Percentiles rank a stretch among this genome's conserved stretches.
Evolutionary conservation across 2,329 filamentous ascomycete genomes (phyloP).

Genomic region (Alternaria incomplexa): DNA sequence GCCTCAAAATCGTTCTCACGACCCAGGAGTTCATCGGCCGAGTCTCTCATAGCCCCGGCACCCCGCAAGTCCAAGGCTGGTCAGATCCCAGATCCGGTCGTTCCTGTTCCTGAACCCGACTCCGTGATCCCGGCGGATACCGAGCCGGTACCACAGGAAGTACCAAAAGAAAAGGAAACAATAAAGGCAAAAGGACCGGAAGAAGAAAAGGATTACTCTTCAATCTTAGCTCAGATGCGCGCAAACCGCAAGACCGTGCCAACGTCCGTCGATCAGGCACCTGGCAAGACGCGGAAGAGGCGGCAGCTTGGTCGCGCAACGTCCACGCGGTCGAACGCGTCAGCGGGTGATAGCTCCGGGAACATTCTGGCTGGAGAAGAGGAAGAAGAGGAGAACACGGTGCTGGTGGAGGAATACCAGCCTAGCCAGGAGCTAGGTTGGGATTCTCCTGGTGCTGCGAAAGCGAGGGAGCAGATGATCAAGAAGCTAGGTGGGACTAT

Average conservation of each 20-base stretch:
- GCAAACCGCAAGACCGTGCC: constrained; percentile 37
- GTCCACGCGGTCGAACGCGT: constrained; percentile 37
- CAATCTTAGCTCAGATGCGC: constrained; percentile 38
- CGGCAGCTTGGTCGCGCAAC: constrained; percentile 42
- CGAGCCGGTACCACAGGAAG: constrained; percentile 12
- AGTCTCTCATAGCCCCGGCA: constrained; percentile 25
- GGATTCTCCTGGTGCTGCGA: constrained; percentile 46
- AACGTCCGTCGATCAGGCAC: constrained; percentile 24
- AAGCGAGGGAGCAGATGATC: constrained; percentile 46
- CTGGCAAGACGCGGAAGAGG: constrained; percentile 27
- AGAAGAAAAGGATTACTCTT: constrained; percentile 41
- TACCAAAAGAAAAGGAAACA: constrained; percentile 14
- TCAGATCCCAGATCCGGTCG: constrained; percentile 22
- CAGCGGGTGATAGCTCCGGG: constrained; percentile 35
- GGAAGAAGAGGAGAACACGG: constrained; percentile 21
- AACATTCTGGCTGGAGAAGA: constrained; percentile 26
- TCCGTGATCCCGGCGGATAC: constrained; percentile 33
- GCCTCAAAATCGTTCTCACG: constrained; percentile 22
- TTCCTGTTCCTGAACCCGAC: constrained; percentile 10
- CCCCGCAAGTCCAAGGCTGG: constrained; percentile 14
- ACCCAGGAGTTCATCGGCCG: constrained; percentile 26
- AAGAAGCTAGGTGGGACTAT: constrained; percentile 44
- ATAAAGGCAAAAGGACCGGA: constrained; percentile 11
- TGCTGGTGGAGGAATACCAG: constrained; percentile 35
- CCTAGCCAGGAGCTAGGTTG: constrained; percentile 48